A percentile compares a stretch with the other conserved stretches of the same genome.
Evolutionary conservation across 257 asterid species (phyloP).

Genomic region (Jaltomata sinuosa): DNA sequence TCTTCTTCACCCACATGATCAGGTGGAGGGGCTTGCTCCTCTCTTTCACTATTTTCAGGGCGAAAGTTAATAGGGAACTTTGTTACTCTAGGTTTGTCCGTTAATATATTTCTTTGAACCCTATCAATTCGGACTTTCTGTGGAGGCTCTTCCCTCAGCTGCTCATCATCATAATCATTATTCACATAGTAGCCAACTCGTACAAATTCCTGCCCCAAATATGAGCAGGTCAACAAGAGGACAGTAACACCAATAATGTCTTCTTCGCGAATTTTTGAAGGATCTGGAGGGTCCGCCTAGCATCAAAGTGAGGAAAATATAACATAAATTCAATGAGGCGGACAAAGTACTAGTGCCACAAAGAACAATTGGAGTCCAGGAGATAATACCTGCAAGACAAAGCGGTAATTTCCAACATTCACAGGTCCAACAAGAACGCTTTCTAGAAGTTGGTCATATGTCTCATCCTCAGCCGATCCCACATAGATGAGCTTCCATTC

Average conservation of each 20-base stretch:
- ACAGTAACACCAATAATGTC: slow-evolving; percentile 94
- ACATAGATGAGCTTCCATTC: slow-evolving; percentile 98
- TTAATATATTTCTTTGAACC: slow-evolving; percentile 74
- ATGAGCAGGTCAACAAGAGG: slow-evolving; percentile 87
- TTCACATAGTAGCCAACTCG: slow-evolving; percentile 94
- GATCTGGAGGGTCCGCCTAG: slow-evolving; percentile 98
- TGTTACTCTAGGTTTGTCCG: slow-evolving; percentile 92
- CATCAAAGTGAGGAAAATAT: slow-evolving; percentile 1
- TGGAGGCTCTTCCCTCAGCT: slow-evolving; percentile 86
- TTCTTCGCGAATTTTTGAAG: slow-evolving; percentile 89
- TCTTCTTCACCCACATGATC: slow-evolving; percentile 45
- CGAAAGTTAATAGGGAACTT: slow-evolving; percentile 79
- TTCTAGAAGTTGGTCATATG: slow-evolving; percentile 88
- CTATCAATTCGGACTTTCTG: slow-evolving; percentile 71
- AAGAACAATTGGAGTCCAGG: neutral
- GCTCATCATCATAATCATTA: slow-evolving; percentile 77
- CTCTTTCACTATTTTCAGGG: slow-evolving; percentile 60
- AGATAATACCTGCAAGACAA: slow-evolving; percentile 67
- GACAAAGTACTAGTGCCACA: neutral
- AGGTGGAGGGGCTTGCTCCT: slow-evolving; percentile 49
- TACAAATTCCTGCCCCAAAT: slow-evolving; percentile 83
- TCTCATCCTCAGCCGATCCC: slow-evolving; percentile 98
- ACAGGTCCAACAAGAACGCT: slow-evolving; percentile 99
- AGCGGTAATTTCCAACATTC: slow-evolving; percentile 88
- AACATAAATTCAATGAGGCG: neutral